A percentile compares a stretch with the other conserved stretches of the same genome.
phyloP scores from a whole-genome alignment of 164 flowering plant species.

The Cinnamomum micranthum region DNA sequence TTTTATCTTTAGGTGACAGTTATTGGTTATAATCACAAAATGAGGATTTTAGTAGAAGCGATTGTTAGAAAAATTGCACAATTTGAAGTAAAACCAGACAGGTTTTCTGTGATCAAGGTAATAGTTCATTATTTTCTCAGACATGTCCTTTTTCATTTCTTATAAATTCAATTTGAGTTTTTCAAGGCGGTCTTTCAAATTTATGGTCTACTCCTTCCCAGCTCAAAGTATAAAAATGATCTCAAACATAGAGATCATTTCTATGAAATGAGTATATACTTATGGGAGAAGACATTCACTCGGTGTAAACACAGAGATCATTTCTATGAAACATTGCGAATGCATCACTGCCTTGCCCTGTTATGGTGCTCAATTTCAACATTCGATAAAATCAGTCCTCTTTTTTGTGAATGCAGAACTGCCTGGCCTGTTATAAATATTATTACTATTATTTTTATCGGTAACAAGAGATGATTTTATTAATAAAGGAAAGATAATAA shows the following conservation, averaged over 20 bases:
- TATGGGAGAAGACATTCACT: neutral
- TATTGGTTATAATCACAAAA: constrained; percentile 86
- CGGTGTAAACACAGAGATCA: no score
- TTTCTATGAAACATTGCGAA: neutral
- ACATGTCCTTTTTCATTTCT: neutral
- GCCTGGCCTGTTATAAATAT: no score
- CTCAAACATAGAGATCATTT: no score
- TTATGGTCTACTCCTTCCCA: neutral
- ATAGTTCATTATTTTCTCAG: neutral
- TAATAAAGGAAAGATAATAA: no score
- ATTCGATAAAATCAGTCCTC: no score
- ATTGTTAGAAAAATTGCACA: constrained; percentile 62
- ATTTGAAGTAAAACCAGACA: constrained; percentile 75
- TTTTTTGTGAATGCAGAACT: no score
- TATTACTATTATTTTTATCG: no score
- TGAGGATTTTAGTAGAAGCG: constrained; percentile 69
- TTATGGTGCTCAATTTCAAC: neutral
- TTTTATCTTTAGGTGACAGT: constrained; percentile 54
- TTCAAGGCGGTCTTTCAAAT: neutral
- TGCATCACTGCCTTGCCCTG: neutral
- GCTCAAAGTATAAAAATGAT: neutral
- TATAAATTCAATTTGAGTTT: no score
- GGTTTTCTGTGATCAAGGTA: constrained; percentile 87
- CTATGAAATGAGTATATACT: neutral
- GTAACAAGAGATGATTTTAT: no score